Conservation (phyloP, 768 basidiomycete species). For the Macrolepiota fuliginosa region DNA sequence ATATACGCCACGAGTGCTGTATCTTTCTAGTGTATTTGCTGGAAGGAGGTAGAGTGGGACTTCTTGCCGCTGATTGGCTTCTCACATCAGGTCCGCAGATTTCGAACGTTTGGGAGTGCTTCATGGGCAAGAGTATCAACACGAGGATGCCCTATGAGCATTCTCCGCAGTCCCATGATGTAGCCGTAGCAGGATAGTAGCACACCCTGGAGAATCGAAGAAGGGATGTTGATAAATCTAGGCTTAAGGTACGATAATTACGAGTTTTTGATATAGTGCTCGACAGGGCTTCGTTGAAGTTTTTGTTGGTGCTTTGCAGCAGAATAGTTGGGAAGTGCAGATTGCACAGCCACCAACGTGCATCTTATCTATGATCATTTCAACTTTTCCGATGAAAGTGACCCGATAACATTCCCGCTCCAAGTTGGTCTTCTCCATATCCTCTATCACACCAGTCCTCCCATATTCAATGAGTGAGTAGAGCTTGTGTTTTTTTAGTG, state of each 20-base stretch:
- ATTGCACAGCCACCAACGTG: conserved; percentile 11
- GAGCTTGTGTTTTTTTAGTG: conserved; percentile 3
- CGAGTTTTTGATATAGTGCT: not conserved
- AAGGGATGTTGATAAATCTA: not conserved
- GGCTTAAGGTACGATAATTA: not conserved
- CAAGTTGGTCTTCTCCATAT: not conserved
- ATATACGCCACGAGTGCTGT: not conserved
- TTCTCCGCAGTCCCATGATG: not conserved
- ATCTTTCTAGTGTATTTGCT: not conserved
- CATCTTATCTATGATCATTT: conserved; percentile 10
- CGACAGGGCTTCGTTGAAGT: too few relatives aligned
- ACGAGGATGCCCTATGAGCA: not conserved
- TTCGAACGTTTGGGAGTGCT: not conserved
- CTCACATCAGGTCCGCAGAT: not conserved
- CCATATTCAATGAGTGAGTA: conserved; percentile 11
- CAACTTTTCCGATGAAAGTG: conserved; percentile 1
- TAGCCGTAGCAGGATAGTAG: not conserved
- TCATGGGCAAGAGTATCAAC: not conserved
- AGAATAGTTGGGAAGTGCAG: too few relatives aligned
- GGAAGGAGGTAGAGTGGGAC: conserved; percentile 1
- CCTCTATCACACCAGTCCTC: not conserved
- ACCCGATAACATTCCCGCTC: conserved; percentile 1
- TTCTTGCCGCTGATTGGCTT: conserved; percentile 12
- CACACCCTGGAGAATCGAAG: not conserved
- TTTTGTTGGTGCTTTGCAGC: too few relatives aligned